Conservation (phyloP, 352 stramenopile genomes). For the Globisporangium canariense region DNA sequence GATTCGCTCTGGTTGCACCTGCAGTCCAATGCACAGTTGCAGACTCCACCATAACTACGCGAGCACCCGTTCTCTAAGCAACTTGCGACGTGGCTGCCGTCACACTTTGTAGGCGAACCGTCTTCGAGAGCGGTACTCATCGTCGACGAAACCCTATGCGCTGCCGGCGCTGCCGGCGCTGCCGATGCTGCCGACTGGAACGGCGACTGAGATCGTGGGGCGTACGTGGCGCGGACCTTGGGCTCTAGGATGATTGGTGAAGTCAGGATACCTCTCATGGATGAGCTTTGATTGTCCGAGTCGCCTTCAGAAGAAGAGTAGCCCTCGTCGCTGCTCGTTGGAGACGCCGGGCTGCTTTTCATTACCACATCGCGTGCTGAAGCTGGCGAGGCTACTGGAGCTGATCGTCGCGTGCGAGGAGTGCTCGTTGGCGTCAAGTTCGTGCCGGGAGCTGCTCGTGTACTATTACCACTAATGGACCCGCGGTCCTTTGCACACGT, state of each 20-base stretch:
- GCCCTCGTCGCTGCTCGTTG: constrained; percentile 3
- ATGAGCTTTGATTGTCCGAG: constrained; percentile 1
- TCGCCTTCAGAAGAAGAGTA: constrained; percentile 2
- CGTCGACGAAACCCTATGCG: background rate
- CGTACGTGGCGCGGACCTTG: constrained; percentile 1
- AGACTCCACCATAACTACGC: constrained; percentile 56
- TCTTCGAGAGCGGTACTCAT: background rate
- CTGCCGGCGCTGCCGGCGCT: background rate
- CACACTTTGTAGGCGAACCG: constrained; percentile 17
- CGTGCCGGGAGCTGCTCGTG: background rate
- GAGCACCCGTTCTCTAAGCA: constrained; percentile 69
- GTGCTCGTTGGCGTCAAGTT: background rate
- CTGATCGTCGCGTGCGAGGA: background rate
- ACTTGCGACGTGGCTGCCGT: constrained; percentile 39
- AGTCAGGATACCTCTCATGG: background rate
- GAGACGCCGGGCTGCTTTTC: background rate
- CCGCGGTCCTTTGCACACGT: constrained; percentile 29
- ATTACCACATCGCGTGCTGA: background rate
- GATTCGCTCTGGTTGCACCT: constrained; percentile 28
- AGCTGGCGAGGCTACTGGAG: background rate
- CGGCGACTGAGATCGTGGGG: background rate
- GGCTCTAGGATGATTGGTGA: constrained; percentile 1
- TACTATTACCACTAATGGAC: background rate
- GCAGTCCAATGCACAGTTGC: constrained; percentile 57
- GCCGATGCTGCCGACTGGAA: background rate